Evolutionary conservation across 2,329 filamentous ascomycete species (phyloP).

Genomic region (Aspergillus novofumigatus): DNA sequence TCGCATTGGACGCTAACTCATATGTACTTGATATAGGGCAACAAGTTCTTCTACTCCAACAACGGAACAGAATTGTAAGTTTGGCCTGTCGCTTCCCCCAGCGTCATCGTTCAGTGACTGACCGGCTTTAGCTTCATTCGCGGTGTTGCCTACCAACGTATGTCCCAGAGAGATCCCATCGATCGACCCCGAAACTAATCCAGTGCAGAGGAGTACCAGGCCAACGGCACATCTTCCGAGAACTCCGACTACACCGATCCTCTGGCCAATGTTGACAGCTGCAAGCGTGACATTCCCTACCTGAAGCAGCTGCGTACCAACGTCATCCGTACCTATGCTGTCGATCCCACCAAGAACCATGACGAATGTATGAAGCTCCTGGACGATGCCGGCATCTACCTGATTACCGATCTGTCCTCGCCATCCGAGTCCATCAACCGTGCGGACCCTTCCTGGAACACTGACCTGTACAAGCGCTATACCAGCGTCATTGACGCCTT

Average conservation of each 20-base stretch:
- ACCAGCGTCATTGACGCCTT: slow-evolving; percentile 77
- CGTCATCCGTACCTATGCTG: slow-evolving; percentile 89
- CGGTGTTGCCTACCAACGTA: slow-evolving; percentile 87
- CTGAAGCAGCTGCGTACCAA: slow-evolving; percentile 79
- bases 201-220: slow-evolving; percentile 37
- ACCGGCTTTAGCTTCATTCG: slow-evolving; percentile 63
- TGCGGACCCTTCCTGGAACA: slow-evolving; percentile 72
- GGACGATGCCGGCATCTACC: slow-evolving; percentile 83
- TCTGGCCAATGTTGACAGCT: slow-evolving; percentile 65
- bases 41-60: slow-evolving; percentile 86
- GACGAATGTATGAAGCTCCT: slow-evolving; percentile 78
- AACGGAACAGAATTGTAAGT: slow-evolving; percentile 68
- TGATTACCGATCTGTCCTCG: slow-evolving; percentile 85
- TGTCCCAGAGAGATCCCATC: slow-evolving; percentile 13
- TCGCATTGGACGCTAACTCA: not conserved
- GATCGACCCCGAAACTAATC: slow-evolving; percentile 13
- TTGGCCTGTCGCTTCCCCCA: not conserved
- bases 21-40: slow-evolving; percentile 48
- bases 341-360: slow-evolving; percentile 77
- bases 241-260: slow-evolving; percentile 69
- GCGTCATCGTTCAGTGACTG: not conserved
- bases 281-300: slow-evolving; percentile 81
- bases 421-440: slow-evolving; percentile 82
- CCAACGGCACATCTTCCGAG: slow-evolving; percentile 38
- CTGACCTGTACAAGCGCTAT: slow-evolving; percentile 74